A percentile compares a stretch with the other conserved stretches of the same genome.
Conservation (phyloP, 2,329 filamentous ascomycete genomes). For the Aspergillus tubingensis region DNA sequence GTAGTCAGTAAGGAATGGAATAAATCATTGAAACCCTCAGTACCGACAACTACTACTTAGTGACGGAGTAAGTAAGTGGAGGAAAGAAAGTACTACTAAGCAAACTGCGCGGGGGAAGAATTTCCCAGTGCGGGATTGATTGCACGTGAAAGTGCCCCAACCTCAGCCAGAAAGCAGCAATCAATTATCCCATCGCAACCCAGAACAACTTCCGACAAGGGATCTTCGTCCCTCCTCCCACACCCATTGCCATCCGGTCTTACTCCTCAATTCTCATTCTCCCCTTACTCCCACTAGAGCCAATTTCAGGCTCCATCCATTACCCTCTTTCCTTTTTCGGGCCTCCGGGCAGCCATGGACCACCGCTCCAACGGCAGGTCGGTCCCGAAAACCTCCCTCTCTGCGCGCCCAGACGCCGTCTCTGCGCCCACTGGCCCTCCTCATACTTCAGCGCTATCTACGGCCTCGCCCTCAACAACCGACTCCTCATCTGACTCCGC, state of each 20-base stretch:
- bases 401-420: constrained; percentile 18
- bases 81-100: too few species aligned
- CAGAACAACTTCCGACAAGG: neutral
- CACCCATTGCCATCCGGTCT: neutral
- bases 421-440: constrained; percentile 1
- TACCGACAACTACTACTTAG: too few species aligned
- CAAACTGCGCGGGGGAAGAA: too few species aligned
- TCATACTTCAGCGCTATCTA: constrained; percentile 3
- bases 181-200: too few species aligned
- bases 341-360: constrained; percentile 23
- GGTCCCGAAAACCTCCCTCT: constrained; percentile 19
- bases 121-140: neutral
- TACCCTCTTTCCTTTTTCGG: constrained; percentile 5
- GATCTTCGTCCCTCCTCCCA: constrained; percentile 6
- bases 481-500: constrained; percentile 15
- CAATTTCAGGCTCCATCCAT: neutral
- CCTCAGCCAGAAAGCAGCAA: constrained; percentile 1
- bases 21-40: too few species aligned
- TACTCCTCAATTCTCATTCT: neutral
- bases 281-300: neutral
- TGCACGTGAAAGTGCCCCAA: constrained; percentile 12
- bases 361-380: constrained; percentile 20
- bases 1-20: too few species aligned
- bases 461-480: constrained; percentile 13
- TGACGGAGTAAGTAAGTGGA: too few species aligned